Evolutionary conservation across 768 basidiomycete species (phyloP).

Genomic region (Boletus tomentosulus): DNA sequence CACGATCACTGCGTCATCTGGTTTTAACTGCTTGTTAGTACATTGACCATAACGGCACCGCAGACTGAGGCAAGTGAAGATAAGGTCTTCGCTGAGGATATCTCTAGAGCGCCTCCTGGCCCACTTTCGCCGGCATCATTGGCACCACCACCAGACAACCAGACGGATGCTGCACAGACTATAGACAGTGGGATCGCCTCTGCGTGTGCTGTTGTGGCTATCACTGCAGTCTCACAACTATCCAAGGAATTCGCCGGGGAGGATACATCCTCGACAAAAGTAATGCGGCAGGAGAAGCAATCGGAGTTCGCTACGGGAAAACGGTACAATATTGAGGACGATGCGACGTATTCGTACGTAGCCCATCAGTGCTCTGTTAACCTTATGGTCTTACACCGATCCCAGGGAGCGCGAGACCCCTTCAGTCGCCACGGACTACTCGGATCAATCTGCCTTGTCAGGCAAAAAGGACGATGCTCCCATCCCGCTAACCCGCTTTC

Average conservation of each 20-base stretch:
- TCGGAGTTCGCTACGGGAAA: background rate
- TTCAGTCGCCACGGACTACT: background rate
- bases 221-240: background rate
- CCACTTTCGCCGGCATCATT: background rate
- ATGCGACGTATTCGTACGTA: slow-evolving; percentile 5
- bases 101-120: background rate
- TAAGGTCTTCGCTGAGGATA: background rate
- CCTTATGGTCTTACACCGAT: background rate
- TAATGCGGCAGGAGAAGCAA: background rate
- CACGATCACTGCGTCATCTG: background rate
- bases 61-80: background rate
- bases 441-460: background rate
- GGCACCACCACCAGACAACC: background rate
- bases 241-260: background rate
- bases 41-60: background rate
- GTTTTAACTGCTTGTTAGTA: background rate
- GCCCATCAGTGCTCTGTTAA: background rate
- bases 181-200: background rate
- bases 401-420: background rate
- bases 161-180: background rate
- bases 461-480: background rate
- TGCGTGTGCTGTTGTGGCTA: background rate
- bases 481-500: background rate
- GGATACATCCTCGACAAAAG: background rate
- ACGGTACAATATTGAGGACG: background rate